Percentiles rank a stretch among this genome's conserved stretches.
These are phyloP conservation scores for Polychytrium aggregatum DNA, from an alignment of 192 early-diverging fungal genomes.

Conservation along the genomic window DNA sequence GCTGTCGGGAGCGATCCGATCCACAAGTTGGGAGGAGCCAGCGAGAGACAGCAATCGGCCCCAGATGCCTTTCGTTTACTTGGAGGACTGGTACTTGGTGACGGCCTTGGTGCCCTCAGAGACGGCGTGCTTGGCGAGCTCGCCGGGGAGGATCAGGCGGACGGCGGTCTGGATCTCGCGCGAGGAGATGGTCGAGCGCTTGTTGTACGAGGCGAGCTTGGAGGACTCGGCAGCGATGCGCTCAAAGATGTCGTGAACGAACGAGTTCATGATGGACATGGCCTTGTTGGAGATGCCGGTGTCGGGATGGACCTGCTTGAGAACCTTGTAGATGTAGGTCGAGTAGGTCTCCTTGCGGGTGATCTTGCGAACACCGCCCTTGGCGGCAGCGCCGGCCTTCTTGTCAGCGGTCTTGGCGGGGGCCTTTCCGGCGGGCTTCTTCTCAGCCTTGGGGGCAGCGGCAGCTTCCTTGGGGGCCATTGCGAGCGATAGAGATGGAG, in stretches of 20 bases:
- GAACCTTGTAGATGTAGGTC: constrained; percentile 94
- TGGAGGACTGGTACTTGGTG: constrained; percentile 87
- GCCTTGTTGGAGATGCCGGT: constrained; percentile 98
- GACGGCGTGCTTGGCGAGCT: constrained; percentile 93
- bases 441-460: constrained; percentile 17
- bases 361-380: constrained; percentile 48
- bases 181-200: constrained; percentile 89
- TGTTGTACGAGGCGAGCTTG: constrained; percentile 84
- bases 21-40: too few species aligned
- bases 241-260: constrained; percentile 98
- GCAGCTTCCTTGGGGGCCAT: constrained; percentile 34
- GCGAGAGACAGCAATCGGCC: too few species aligned
- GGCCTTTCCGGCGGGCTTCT: constrained; percentile 45
- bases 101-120: constrained; percentile 98
- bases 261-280: constrained; percentile 96
- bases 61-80: constrained; percentile 13
- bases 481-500: constrained; percentile 3
- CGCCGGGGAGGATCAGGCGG: constrained; percentile 74
- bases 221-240: constrained; percentile 65
- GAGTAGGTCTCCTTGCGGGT: constrained; percentile 85
- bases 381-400: constrained; percentile 46
- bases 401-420: constrained; percentile 69
- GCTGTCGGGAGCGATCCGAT: too few species aligned
- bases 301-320: constrained; percentile 97
- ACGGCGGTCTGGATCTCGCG: constrained; percentile 87